Evolutionary conservation across 2,329 filamentous ascomycete genomes (phyloP).

Genomic region (Colletotrichum somersetense): DNA sequence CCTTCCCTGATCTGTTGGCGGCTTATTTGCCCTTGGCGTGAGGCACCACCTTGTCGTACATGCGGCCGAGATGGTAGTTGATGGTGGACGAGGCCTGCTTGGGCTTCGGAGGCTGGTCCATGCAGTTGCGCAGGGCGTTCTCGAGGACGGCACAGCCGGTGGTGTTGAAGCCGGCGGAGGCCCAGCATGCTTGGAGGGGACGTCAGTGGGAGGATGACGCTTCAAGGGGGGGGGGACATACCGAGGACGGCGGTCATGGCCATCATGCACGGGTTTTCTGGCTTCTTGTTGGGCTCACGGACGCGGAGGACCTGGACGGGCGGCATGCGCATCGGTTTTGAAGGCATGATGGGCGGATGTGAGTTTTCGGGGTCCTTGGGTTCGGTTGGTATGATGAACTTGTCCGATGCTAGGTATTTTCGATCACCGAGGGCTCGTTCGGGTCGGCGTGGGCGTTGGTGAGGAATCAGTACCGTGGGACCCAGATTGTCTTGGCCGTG

Average conservation of each 20-base stretch:
- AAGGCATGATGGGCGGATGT: constrained; percentile 55
- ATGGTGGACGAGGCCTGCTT: constrained; percentile 76
- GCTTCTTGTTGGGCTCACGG: constrained; percentile 62
- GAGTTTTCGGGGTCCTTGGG: not conserved
- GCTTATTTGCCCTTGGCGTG: constrained; percentile 31
- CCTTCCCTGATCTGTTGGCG: too few species aligned
- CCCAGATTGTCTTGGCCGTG: not conserved
- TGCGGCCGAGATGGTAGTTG: constrained; percentile 92
- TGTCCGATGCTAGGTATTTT: not conserved
- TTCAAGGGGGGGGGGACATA: constrained; percentile 52
- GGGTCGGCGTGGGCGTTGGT: not conserved
- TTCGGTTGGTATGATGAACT: not conserved
- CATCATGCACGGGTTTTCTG: constrained; percentile 65
- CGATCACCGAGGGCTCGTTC: not conserved
- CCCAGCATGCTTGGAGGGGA: constrained; percentile 79
- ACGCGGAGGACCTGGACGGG: constrained; percentile 68
- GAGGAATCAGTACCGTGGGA: not conserved
- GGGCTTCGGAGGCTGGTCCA: constrained; percentile 79
- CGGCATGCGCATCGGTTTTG: constrained; percentile 69
- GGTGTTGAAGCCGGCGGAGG: constrained; percentile 78
- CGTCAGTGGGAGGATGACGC: constrained; percentile 14
- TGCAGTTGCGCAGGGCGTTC: constrained; percentile 73
- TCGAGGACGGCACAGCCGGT: constrained; percentile 71
- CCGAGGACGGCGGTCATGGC: constrained; percentile 71
- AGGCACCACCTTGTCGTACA: constrained; percentile 60